Conservation (phyloP, 2,329 filamentous ascomycete genomes). For the Penicillium sp. region DNA sequence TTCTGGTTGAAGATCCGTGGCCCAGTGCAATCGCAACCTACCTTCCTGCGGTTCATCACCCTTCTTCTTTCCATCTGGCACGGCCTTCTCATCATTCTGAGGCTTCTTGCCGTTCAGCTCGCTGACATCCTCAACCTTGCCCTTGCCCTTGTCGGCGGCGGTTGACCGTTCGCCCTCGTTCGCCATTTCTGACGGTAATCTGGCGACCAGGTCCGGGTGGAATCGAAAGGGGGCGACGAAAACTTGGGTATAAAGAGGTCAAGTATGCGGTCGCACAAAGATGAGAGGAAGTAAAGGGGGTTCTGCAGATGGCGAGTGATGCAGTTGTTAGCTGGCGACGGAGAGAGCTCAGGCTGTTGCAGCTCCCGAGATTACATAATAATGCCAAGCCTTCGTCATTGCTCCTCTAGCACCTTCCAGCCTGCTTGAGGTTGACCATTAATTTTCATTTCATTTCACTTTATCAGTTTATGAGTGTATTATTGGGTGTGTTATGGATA, state of each 20-base stretch:
- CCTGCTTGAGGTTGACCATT: not conserved
- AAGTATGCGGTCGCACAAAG: constrained; percentile 13
- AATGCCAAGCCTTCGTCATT: constrained; percentile 30
- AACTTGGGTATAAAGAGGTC: constrained; percentile 5
- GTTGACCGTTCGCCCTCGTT: constrained; percentile 88
- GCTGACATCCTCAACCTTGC: constrained; percentile 75
- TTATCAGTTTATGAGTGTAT: no score
- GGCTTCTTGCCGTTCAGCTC: constrained; percentile 60
- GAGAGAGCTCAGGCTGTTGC: constrained; percentile 31
- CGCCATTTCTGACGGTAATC: constrained; percentile 68
- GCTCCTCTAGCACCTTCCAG: constrained; percentile 16
- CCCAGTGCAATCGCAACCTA: constrained; percentile 39
- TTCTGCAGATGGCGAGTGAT: constrained; percentile 24
- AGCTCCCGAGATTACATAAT: constrained; percentile 30
- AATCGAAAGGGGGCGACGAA: constrained; percentile 12
- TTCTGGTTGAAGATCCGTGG: constrained; percentile 8
- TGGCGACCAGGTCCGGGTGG: constrained; percentile 32
- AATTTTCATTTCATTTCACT: no score
- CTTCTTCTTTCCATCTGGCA: constrained; percentile 73
- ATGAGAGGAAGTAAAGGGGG: constrained; percentile 16
- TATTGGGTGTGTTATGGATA: no score
- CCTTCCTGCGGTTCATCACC: constrained; percentile 69
- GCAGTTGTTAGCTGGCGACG: constrained; percentile 32
- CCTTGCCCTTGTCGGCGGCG: constrained; percentile 92
- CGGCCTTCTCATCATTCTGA: constrained; percentile 70